A percentile compares a stretch with the other conserved stretches of the same genome.
Conservation (phyloP, 306 rosid species). For the Citrullus mucosospermus region DNA sequence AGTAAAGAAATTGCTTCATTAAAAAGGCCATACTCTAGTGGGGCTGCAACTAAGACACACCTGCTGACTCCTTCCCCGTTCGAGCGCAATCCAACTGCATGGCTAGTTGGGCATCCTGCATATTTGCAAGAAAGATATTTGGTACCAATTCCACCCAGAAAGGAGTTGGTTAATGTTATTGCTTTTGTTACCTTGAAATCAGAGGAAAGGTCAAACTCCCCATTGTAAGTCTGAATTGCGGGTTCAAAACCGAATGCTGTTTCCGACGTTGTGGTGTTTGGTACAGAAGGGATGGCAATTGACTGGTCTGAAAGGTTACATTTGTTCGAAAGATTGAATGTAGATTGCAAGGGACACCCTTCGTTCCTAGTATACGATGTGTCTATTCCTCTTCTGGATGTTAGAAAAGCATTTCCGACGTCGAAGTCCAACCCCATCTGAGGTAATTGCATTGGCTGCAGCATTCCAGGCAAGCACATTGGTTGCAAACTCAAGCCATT, state of each 20-base stretch:
- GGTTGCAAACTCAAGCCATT: constrained; percentile 89
- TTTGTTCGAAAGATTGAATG: constrained; percentile 27
- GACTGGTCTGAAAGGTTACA: constrained; percentile 35
- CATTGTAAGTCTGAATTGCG: constrained; percentile 23
- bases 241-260: constrained; percentile 35
- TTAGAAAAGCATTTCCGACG: constrained; percentile 31
- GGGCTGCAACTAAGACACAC: constrained; percentile 17
- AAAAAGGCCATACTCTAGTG: not conserved
- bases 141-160: constrained; percentile 10
- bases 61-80: constrained; percentile 28
- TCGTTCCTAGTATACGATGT: constrained; percentile 19
- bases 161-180: not conserved
- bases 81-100: constrained; percentile 23
- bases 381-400: constrained; percentile 24
- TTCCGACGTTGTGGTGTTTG: constrained; percentile 25
- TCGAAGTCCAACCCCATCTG: constrained; percentile 36
- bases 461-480: constrained; percentile 46
- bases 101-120: constrained; percentile 21
- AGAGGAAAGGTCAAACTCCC: constrained; percentile 19
- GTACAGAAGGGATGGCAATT: constrained; percentile 21
- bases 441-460: constrained; percentile 41
- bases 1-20: constrained; percentile 4
- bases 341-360: constrained; percentile 24
- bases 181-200: constrained; percentile 22
- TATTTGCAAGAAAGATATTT: constrained; percentile 12